A percentile compares a stretch with the other conserved stretches of the same genome.
phyloP scores from a whole-genome alignment of 2,329 filamentous ascomycete genomes.

The Colletotrichum musae region DNA sequence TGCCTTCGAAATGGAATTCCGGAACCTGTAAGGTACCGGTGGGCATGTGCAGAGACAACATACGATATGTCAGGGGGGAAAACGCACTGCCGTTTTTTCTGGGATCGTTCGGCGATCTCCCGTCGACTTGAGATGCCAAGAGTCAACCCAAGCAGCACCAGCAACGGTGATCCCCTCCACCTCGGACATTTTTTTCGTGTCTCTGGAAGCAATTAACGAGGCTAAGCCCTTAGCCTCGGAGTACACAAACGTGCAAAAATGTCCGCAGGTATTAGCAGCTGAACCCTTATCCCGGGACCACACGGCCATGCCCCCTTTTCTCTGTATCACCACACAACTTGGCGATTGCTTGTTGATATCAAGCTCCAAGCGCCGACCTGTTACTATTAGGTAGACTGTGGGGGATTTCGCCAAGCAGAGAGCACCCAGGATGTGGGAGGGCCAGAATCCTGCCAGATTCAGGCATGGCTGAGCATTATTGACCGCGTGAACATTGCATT shows the following conservation, averaged over 20 bases:
- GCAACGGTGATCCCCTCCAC: background rate
- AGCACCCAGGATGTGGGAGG: background rate
- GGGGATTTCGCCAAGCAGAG: no score
- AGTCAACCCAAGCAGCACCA: no score
- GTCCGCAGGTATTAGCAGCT: background rate
- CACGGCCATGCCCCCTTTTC: no score
- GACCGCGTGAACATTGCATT: conserved; percentile 12
- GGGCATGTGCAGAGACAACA: no score
- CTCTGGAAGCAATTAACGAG: background rate
- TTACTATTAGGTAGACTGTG: no score
- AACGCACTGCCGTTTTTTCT: no score
- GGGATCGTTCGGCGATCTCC: background rate
- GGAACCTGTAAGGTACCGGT: background rate
- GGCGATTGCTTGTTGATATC: background rate
- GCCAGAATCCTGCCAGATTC: background rate
- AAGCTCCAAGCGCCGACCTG: background rate
- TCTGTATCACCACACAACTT: background rate
- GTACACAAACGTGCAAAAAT: conserved; percentile 3
- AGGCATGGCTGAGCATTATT: background rate
- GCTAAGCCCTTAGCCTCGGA: background rate
- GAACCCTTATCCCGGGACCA: conserved; percentile 4
- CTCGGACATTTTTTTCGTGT: background rate
- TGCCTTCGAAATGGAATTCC: background rate
- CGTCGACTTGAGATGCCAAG: conserved; percentile 2
- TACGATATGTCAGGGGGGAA: no score